Evolutionary conservation across 495 filamentous ascomycete species (phyloP), one percentile per base, ranked within the genome.

Genomic region (Talaromyces adpressus): DNA sequence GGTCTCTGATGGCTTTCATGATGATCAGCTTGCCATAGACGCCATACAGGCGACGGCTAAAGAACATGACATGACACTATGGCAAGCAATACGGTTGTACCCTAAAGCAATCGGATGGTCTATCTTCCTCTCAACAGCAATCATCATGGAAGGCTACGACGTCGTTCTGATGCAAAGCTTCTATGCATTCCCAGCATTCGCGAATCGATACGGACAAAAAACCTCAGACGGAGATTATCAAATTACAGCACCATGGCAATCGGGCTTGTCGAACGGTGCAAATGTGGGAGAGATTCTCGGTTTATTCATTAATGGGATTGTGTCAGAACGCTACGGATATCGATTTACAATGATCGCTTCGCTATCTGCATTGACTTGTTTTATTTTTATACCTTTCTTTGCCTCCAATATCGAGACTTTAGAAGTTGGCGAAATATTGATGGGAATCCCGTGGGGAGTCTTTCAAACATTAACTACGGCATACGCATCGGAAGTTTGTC

Each of bases 171-270:
- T 79, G 61, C 64, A 66, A 59, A 64, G 39, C 47, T 47, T 64
- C 18, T 64, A 61, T 16, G 63, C 57, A 25, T 56, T 57, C 9
- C 62, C 62, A 3, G 34, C 68, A 53, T 75, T 72, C 67, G 68
- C 69, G 47, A 41, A 54, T 4, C 64, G 63, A 18, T 76, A 70
- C 56, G 75, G 73, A 18, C 30, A 65, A 7, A 62, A 59, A 14
- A 53, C 57, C 12, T 25, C 59, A 2, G 64, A 79, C 30, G 68
- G 73, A 18, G 61, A 62, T 0, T 89, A 86, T 68, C 79, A 89
- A 64, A 74, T 90, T 5, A 69, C 85, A 4, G 84, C 84, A 8
- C 68, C 78, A 11, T 91, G 88, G 88, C 87, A 90, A 67, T 78
- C 86, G 6, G 87, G 86, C 12, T 73, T 90, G 14, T 85, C 82